These are phyloP conservation scores for Cubamyces lactineus DNA, from an alignment of 768 basidiomycete genomes.

Conservation along the genomic window DNA sequence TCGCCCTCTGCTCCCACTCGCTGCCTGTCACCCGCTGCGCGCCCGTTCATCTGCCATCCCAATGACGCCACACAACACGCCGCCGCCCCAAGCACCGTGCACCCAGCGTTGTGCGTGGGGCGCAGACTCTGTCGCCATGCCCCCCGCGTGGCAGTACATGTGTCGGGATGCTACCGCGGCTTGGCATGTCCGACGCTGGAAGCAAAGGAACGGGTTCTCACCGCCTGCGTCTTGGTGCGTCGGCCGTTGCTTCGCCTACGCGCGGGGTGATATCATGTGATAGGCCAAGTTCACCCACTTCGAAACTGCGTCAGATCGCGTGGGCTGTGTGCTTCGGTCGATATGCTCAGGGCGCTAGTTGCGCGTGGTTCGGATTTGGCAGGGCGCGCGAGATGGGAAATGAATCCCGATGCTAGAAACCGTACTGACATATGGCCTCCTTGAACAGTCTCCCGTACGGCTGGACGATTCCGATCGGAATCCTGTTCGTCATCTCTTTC, in stretches of 20 bases:
- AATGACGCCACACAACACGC: background rate
- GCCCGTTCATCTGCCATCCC: background rate
- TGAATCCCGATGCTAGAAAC: too few relatives aligned
- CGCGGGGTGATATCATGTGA: background rate
- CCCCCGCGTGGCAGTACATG: background rate
- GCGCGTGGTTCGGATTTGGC: too few relatives aligned
- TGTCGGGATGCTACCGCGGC: background rate
- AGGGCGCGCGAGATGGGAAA: too few relatives aligned
- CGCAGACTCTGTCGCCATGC: background rate
- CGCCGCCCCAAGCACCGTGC: too few relatives aligned
- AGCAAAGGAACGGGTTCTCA: too few relatives aligned
- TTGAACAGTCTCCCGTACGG: conserved; percentile 34
- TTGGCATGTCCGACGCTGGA: too few relatives aligned
- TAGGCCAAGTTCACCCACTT: too few relatives aligned
- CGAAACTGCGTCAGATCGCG: too few relatives aligned
- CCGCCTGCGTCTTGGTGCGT: background rate
- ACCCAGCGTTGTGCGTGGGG: background rate
- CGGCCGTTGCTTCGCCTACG: background rate
- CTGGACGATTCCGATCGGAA: conserved; percentile 48
- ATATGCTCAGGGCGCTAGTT: too few relatives aligned
- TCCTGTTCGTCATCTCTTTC: conserved; percentile 49
- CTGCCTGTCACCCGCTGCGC: background rate
- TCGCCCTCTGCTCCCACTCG: background rate
- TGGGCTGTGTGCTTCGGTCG: too few relatives aligned
- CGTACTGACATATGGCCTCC: background rate